Percentiles rank a stretch among this genome's conserved stretches.
Conservation (phyloP, 305 asterid species). For the Rubia balearica region DNA sequence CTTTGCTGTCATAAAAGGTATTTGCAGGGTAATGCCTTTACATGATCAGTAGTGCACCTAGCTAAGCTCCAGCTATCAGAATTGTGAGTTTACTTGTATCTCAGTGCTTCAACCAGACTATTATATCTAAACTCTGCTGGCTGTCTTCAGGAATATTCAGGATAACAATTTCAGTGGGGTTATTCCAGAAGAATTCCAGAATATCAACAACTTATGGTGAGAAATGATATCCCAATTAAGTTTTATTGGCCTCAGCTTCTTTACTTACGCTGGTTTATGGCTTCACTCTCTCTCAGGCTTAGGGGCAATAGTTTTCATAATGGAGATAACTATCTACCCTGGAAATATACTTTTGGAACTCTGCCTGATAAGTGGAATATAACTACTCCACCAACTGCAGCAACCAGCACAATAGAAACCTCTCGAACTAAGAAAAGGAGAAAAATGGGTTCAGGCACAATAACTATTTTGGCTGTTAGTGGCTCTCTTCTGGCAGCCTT, state of each 20-base stretch:
- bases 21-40: conserved; percentile 65
- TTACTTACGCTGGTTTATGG: conserved; percentile 15
- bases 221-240: conserved; percentile 14
- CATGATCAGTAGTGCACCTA: conserved; percentile 75
- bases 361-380: conserved; percentile 46
- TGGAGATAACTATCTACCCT: conserved; percentile 58
- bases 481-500: conserved; percentile 42
- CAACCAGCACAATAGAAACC: conserved; percentile 57
- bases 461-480: conserved; percentile 42
- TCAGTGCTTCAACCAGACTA: not conserved
- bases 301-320: conserved; percentile 61
- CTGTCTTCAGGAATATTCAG: conserved; percentile 60
- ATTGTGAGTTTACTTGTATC: conserved; percentile 45
- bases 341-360: conserved; percentile 62
- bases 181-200: conserved; percentile 69
- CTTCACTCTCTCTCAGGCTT: conserved; percentile 41
- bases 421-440: conserved; percentile 38
- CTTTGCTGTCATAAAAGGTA: conserved; percentile 41
- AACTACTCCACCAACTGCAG: conserved; percentile 55
- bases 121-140: conserved; percentile 11
- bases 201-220: conserved; percentile 64
- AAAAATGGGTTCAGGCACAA: conserved; percentile 33
- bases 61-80: conserved; percentile 58
- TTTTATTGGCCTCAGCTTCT: not conserved
- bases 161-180: conserved; percentile 93